Base-by-base conservation (phyloP, 2,329 filamentous ascomycete genomes). In the Alternaria novae-zelandiae region DNA sequence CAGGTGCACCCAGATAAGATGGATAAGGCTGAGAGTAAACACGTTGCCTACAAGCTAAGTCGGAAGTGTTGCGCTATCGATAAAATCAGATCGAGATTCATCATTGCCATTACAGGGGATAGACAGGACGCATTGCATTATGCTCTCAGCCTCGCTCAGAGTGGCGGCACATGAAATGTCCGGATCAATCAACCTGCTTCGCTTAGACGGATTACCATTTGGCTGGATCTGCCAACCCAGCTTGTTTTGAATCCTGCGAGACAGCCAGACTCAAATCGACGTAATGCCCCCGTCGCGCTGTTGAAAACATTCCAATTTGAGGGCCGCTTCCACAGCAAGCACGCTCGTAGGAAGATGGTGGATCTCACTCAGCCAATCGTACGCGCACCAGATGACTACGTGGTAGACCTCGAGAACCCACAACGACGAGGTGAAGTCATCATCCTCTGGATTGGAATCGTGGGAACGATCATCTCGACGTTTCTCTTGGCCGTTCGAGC, bases 371-470 rank as follows among this genome's bases (percentile, higher is more conserved):
- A 53, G 20, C 54, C 64, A 20, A 28, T 66, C 4, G 57, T 77
- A 6, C 60, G 66, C 9, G 65, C 74, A 2, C 74, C 74, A 8
- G 56, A 60, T 0, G 73, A 70, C 15, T 77, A 74, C 44, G 41
- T 69, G 7, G 67, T 74, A 28, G 61, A 75, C 58, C 70, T 77
- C 54, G 66, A 66, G 25, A 67, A 76, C 13, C 74, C 74, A 3
- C 59, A 66, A 44, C 57, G 60, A 41, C 46, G 36, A 12, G 66
- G 66, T 7, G 44, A 59, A 21, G 45, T 36, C 3, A 58, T 63
- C 1, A 64, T 72, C 4, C 70, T 74, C 45, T 64, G 60, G n/a
- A 50, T 75, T 6, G 66, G 67, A 9, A 63, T 56, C 4, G 60
- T 76, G 9, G 72, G 72, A 10, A 68, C 69, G 44, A 36, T 65